Conservation (phyloP, 2,329 filamentous ascomycete species). For the Xylaria polymorpha region DNA sequence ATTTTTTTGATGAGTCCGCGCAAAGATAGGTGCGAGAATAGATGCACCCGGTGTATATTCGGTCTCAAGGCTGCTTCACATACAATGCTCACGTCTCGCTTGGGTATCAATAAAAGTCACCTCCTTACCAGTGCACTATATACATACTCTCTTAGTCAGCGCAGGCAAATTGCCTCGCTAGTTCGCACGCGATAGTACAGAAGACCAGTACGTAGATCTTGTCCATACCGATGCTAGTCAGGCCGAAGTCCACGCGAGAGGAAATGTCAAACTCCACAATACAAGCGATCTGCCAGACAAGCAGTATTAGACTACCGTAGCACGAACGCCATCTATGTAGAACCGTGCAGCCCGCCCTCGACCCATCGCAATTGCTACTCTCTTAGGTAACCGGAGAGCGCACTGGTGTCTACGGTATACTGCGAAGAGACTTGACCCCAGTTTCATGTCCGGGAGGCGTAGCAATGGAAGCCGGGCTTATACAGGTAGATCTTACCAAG, state of each 20-base stretch:
- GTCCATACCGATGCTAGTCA: neutral
- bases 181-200: neutral
- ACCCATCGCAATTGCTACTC: neutral
- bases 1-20: conserved; percentile 26
- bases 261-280: neutral
- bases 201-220: neutral
- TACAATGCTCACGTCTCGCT: conserved; percentile 16
- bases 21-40: neutral
- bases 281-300: conserved; percentile 19
- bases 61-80: conserved; percentile 21
- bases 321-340: conserved; percentile 8
- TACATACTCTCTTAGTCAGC: neutral
- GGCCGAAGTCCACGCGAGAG: neutral
- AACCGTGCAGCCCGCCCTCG: conserved; percentile 5
- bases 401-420: neutral
- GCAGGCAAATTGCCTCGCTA: conserved; percentile 3
- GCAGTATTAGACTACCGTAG: neutral
- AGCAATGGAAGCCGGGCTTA: conserved; percentile 29
- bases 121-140: neutral
- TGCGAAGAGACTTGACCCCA: neutral
- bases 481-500: conserved; percentile 4
- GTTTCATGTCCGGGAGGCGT: conserved; percentile 19
- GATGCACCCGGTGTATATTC: conserved; percentile 12
- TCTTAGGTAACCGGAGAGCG: conserved; percentile 1
- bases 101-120: conserved; percentile 7